These are phyloP conservation scores for Tarenaya hassleriana DNA, from an alignment of 345 rosid genomes.

Conservation along the genomic window DNA sequence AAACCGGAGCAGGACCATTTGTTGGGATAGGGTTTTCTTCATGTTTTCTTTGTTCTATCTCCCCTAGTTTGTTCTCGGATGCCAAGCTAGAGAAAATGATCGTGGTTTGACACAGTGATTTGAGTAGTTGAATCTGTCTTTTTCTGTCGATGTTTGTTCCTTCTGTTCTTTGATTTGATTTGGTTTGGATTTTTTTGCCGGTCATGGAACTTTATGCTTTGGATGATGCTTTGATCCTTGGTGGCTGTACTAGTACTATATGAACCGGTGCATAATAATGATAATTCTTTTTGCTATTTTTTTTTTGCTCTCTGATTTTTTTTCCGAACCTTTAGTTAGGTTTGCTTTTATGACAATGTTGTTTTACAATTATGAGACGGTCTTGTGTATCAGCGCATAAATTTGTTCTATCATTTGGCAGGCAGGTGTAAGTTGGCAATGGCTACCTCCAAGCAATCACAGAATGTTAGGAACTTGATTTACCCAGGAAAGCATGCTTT, in stretches of 20 bases:
- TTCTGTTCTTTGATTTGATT: neutral
- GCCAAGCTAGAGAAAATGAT: neutral
- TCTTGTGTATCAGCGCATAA: neutral
- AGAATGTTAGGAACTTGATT: constrained; percentile 57
- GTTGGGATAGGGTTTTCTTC: neutral
- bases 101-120: constrained; percentile 5
- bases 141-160: neutral
- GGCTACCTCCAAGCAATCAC: constrained; percentile 77
- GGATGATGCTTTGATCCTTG: neutral
- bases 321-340: neutral
- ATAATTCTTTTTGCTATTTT: neutral
- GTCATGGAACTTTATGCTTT: neutral
- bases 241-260: neutral
- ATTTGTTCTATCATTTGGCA: constrained; percentile 20
- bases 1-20: too few species aligned
- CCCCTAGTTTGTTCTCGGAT: neutral
- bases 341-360: neutral
- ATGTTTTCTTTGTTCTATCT: neutral
- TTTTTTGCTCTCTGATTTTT: neutral
- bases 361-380: neutral
- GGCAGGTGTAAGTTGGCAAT: constrained; percentile 39
- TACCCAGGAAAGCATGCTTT: constrained; percentile 68
- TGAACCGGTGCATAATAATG: neutral
- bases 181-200: neutral
- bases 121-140: constrained; percentile 1